phyloP scores from a whole-genome alignment of 129 eudicot genomes.

The Flaveria ramosissima region DNA sequence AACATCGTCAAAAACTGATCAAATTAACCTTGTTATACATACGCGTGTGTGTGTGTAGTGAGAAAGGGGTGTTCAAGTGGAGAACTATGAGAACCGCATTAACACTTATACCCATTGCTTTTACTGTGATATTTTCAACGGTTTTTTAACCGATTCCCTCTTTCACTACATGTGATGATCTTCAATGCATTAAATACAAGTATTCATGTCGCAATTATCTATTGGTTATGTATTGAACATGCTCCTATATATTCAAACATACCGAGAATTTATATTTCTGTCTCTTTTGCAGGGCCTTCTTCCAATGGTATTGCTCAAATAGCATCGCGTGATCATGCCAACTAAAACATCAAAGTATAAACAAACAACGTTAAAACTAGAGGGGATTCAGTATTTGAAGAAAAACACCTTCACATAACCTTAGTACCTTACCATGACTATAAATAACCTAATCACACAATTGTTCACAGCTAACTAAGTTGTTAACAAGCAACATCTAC shows the following conservation, averaged over 20 bases:
- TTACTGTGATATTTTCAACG: neutral
- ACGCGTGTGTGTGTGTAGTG: no score
- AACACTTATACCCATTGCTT: neutral
- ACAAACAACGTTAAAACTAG: slow-evolving; percentile 3
- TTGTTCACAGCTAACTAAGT: neutral
- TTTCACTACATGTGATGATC: neutral
- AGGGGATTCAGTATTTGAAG: neutral
- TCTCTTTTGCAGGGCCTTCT: slow-evolving; percentile 68
- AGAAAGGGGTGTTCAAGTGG: neutral
- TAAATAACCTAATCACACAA: no score
- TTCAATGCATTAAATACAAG: neutral
- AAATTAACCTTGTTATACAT: neutral
- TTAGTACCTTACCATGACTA: no score
- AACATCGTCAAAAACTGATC: slow-evolving; percentile 10
- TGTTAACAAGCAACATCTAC: neutral
- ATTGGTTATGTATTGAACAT: neutral
- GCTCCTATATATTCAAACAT: slow-evolving; percentile 7
- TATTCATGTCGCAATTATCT: neutral
- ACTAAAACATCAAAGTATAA: slow-evolving; percentile 43
- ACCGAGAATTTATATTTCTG: slow-evolving; percentile 70
- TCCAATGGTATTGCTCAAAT: slow-evolving; percentile 89
- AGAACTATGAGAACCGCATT: neutral
- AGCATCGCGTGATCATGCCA: slow-evolving; percentile 94
- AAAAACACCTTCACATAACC: slow-evolving; percentile 4
- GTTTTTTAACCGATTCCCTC: neutral